These are phyloP conservation scores for Agaricus blazei DNA, from an alignment of 768 basidiomycete species.

Conservation along the genomic window DNA sequence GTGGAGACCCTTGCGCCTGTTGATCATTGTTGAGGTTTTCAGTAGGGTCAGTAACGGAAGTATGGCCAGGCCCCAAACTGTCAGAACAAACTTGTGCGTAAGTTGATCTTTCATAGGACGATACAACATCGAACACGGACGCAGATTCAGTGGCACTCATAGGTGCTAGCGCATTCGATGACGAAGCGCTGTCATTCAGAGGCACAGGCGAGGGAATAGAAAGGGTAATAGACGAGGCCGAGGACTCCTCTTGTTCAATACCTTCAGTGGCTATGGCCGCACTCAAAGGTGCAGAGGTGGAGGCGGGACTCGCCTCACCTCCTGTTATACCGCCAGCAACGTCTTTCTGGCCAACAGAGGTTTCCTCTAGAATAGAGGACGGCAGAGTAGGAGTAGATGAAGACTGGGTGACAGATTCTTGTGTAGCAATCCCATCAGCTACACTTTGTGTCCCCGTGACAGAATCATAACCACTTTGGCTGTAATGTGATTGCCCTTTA, in stretches of 20 bases:
- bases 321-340: slow-evolving; percentile 7
- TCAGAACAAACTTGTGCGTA: slow-evolving; percentile 28
- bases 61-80: slow-evolving; percentile 32
- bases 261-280: neutral
- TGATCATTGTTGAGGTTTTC: slow-evolving; percentile 37
- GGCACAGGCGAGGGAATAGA: slow-evolving; percentile 5
- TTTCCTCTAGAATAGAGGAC: neutral
- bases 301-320: slow-evolving; percentile 6
- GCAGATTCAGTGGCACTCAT: slow-evolving; percentile 30
- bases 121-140: slow-evolving; percentile 46
- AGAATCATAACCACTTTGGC: slow-evolving; percentile 28
- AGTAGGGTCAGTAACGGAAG: slow-evolving; percentile 46
- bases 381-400: slow-evolving; percentile 6
- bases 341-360: slow-evolving; percentile 21
- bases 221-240: neutral
- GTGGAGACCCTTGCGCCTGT: slow-evolving; percentile 16
- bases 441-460: slow-evolving; percentile 30
- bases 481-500: slow-evolving; percentile 38
- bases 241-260: neutral
- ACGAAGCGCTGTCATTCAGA: slow-evolving; percentile 1
- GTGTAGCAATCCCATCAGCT: slow-evolving; percentile 16
- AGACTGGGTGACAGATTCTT: slow-evolving; percentile 2
- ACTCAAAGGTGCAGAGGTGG: neutral
- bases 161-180: neutral
- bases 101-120: slow-evolving; percentile 31